A percentile compares a stretch with the other conserved stretches of the same genome.
Evolutionary conservation across 345 rosid genomes (phyloP).

Genomic region (Citrus mangshanensis): DNA sequence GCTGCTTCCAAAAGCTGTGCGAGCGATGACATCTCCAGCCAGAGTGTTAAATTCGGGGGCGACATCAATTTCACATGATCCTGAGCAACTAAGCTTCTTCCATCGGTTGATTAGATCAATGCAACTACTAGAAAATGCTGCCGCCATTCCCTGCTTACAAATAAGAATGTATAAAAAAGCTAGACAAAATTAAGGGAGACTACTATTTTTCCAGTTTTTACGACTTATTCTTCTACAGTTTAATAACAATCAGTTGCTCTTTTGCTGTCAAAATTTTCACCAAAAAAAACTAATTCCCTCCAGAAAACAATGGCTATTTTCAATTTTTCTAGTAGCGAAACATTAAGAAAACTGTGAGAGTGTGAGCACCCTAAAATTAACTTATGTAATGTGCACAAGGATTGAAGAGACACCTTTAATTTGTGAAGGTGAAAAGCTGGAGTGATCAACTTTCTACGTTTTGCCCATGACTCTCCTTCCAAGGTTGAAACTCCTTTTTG

Average conservation of each 20-base stretch:
- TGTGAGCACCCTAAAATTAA: too few species aligned
- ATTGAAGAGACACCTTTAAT: constrained; percentile 14
- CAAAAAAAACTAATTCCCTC: too few species aligned
- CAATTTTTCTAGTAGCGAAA: too few species aligned
- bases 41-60: constrained; percentile 12
- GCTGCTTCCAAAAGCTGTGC: constrained; percentile 31
- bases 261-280: too few species aligned
- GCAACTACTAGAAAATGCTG: constrained; percentile 19
- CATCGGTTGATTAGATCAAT: constrained; percentile 8
- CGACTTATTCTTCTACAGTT: too few species aligned
- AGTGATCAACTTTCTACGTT: constrained; percentile 19
- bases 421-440: constrained; percentile 26
- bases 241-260: too few species aligned
- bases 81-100: constrained; percentile 2
- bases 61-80: constrained; percentile 19
- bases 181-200: too few species aligned
- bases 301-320: too few species aligned
- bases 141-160: constrained; percentile 10
- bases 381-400: too few species aligned
- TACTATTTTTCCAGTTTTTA: too few species aligned
- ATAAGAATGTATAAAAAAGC: background rate
- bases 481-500: constrained; percentile 14
- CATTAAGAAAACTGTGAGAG: too few species aligned
- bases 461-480: constrained; percentile 31
- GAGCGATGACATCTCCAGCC: constrained; percentile 19